Percentiles rank a stretch among this genome's conserved stretches.
Evolutionary conservation across 225 moss, liverwort and hornwort species (phyloP).

Genomic region (Marchantia paleacea): DNA sequence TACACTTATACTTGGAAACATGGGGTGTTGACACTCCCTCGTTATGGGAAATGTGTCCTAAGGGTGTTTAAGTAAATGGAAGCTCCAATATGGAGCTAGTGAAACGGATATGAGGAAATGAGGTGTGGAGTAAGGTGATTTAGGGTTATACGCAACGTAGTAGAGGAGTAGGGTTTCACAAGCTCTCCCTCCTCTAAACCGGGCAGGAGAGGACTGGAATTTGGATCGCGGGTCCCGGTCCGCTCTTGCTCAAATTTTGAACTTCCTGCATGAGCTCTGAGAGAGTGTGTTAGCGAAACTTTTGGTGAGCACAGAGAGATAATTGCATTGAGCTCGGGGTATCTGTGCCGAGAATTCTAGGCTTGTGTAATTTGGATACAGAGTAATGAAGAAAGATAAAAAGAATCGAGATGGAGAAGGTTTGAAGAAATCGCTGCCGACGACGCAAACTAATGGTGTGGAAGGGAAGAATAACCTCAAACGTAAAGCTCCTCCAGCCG

Average conservation of each 20-base stretch:
- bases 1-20: too few relatives aligned
- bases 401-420: slow-evolving; percentile 5
- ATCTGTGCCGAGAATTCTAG: neutral
- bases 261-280: neutral
- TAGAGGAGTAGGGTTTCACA: too few relatives aligned
- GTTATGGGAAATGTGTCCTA: too few relatives aligned
- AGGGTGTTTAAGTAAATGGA: too few relatives aligned
- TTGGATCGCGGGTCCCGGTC: neutral
- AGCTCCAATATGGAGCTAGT: too few relatives aligned
- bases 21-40: too few relatives aligned
- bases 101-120: too few relatives aligned
- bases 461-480: neutral
- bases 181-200: too few relatives aligned
- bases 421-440: neutral
- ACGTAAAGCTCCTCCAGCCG: slow-evolving; percentile 9
- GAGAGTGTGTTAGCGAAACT: neutral
- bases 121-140: too few relatives aligned
- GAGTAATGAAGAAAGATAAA: neutral
- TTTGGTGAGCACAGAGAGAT: neutral
- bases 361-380: neutral
- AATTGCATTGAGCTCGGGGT: neutral
- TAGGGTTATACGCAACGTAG: too few relatives aligned
- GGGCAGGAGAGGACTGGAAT: neutral
- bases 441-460: neutral
- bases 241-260: neutral